Conservation (phyloP, 2,329 filamentous ascomycete genomes). For the Fusarium mangiferae region DNA sequence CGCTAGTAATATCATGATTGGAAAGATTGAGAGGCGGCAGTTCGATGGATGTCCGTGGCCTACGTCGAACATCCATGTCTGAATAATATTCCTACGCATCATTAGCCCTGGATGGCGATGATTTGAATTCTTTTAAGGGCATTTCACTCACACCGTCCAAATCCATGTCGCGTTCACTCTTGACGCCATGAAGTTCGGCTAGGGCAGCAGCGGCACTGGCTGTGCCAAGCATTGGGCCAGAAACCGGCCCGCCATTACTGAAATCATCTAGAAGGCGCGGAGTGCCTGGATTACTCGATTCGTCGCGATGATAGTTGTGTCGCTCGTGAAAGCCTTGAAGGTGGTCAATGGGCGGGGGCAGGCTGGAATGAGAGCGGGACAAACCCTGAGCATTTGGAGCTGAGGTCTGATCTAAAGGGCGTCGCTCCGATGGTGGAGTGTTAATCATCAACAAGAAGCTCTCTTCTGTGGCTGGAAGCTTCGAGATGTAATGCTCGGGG, state of each 20-base stretch:
- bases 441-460: constrained; percentile 98
- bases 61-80: constrained; percentile 73
- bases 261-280: constrained; percentile 77
- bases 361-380: constrained; percentile 32
- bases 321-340: constrained; percentile 46
- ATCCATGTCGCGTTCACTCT: constrained; percentile 80
- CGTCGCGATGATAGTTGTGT: constrained; percentile 74
- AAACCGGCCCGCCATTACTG: constrained; percentile 55
- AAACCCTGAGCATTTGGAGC: constrained; percentile 48
- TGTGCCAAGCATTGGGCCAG: constrained; percentile 63
- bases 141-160: constrained; percentile 73
- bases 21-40: constrained; percentile 73
- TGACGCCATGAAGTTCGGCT: constrained; percentile 82
- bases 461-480: constrained; percentile 97
- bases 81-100: constrained; percentile 71
- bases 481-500: constrained; percentile 96
- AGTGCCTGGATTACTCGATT: constrained; percentile 73
- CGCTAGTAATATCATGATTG: constrained; percentile 74
- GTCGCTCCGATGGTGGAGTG: constrained; percentile 81
- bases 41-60: constrained; percentile 75
- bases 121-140: constrained; percentile 43
- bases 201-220: constrained; percentile 83
- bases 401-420: constrained; percentile 55
- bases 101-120: constrained; percentile 29
- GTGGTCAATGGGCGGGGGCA: constrained; percentile 37